These are phyloP conservation scores for Adenanthera pavonina DNA, from an alignment of 306 rosid genomes.

Conservation along the genomic window DNA sequence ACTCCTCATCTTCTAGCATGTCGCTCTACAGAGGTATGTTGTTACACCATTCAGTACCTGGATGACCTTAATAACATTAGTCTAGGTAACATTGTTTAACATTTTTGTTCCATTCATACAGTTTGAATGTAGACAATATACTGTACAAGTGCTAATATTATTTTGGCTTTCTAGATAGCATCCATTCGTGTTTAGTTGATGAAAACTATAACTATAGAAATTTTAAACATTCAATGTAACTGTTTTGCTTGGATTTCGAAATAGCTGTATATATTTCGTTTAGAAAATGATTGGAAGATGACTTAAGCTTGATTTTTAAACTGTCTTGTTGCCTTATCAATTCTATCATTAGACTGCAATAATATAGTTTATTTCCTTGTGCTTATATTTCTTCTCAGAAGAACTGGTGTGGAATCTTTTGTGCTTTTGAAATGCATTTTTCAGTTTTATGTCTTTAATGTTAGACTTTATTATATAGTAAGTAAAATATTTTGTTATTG, in stretches of 20 bases:
- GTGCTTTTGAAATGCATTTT: conserved; percentile 23
- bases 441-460: conserved; percentile 34
- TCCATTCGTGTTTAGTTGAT: conserved; percentile 7
- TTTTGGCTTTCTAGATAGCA: not conserved
- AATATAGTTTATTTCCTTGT: conserved; percentile 29
- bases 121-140: conserved; percentile 1
- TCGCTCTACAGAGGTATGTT: conserved; percentile 90
- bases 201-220: not conserved
- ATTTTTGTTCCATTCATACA: not conserved
- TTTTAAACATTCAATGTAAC: not conserved
- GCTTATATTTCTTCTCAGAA: conserved; percentile 14
- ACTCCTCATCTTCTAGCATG: conserved; percentile 96
- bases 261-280: not conserved
- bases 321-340: conserved; percentile 4
- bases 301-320: conserved; percentile 14
- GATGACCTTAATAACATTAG: not conserved
- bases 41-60: conserved; percentile 24
- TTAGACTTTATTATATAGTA: conserved; percentile 35
- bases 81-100: not conserved
- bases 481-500: conserved; percentile 39
- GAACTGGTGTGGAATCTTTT: conserved; percentile 14
- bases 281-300: conserved; percentile 8
- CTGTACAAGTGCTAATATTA: conserved; percentile 10
- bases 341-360: conserved; percentile 22
- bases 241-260: conserved; percentile 10